phyloP scores from a whole-genome alignment of 2,329 filamentous ascomycete genomes.

The Parafenestella ontariensis region DNA sequence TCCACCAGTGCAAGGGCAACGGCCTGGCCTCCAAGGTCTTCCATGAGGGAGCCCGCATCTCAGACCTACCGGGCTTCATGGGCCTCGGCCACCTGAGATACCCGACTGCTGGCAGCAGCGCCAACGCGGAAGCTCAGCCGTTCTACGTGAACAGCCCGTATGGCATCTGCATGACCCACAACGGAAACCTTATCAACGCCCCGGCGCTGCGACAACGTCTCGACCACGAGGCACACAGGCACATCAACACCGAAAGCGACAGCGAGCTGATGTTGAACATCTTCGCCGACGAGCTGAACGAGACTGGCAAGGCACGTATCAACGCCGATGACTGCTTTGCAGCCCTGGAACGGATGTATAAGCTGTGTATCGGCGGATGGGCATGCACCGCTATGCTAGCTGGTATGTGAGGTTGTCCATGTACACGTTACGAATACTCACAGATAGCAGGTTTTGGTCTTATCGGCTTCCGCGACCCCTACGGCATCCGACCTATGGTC shows the following conservation, averaged over 20 bases:
- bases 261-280: conserved; percentile 89
- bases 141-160: conserved; percentile 91
- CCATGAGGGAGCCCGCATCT: conserved; percentile 75
- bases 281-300: conserved; percentile 81
- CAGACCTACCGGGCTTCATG: conserved; percentile 83
- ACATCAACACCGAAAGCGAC: conserved; percentile 91
- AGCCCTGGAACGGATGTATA: conserved; percentile 74
- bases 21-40: conserved; percentile 89
- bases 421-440: conserved; percentile 16
- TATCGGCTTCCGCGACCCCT: conserved; percentile 78
- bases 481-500: conserved; percentile 83
- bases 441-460: conserved; percentile 69
- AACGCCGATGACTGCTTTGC: conserved; percentile 80
- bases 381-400: conserved; percentile 84
- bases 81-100: conserved; percentile 87
- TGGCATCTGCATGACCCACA: conserved; percentile 81
- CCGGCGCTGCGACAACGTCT: conserved; percentile 73
- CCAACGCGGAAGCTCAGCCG: conserved; percentile 86
- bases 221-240: conserved; percentile 79
- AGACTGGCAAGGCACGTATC: conserved; percentile 81
- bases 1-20: conserved; percentile 90
- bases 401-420: conserved; percentile 51
- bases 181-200: conserved; percentile 88
- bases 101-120: conserved; percentile 84
- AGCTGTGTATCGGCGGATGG: conserved; percentile 75